Base-by-base conservation (phyloP, 805 yeast species). In the Lachancea sp. region DNA sequence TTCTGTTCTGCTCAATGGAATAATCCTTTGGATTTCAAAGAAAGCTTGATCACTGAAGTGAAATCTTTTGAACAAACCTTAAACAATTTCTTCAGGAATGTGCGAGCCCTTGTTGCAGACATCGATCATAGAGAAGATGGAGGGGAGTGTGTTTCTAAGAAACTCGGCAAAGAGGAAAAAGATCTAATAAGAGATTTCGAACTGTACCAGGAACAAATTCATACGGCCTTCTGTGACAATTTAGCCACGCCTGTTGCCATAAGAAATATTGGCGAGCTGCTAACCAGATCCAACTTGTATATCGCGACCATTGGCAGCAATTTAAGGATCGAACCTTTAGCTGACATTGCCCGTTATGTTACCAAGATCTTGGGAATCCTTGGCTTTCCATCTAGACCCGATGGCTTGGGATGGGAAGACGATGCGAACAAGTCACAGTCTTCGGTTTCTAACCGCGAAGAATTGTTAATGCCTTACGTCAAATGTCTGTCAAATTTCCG, bases 1-100 rank as follows among this genome's bases (percentile, higher is more conserved):
- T 93, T 93, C 71, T 95, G 95, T 0, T 73, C 87, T 53, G 87
- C 85, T 46, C 88, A 82, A 56, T 93, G 99, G 99, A 91, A 89
- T 59, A 81, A 78, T 58, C 93, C 88, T 51, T 70, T 93, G 40
- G 99, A 93, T 63, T 93, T 93, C 71, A 91, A 91, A 66, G 91
- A 85, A 58, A 71, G 83, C 38, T 70, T 93, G 46, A 66, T 88
- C 45, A 68, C 72, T 45, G 96, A 91, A 62, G 95, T 87, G 22
- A 81, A 75, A 65, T 71, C 90, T 2, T 69, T 78, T 36, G 98
- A 93, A 67, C 70, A 83, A 3, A 66, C 89, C 1, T 64, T 89
- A 42, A 79, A 79, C 51, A 93, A 89, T 62, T 91, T 85, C 62
- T 93, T 93, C 74, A 79, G 82, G 36, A 87, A 78, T 43, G 82